phyloP scores from a whole-genome alignment of 768 basidiomycete species.

The Hygrophorus russula region DNA sequence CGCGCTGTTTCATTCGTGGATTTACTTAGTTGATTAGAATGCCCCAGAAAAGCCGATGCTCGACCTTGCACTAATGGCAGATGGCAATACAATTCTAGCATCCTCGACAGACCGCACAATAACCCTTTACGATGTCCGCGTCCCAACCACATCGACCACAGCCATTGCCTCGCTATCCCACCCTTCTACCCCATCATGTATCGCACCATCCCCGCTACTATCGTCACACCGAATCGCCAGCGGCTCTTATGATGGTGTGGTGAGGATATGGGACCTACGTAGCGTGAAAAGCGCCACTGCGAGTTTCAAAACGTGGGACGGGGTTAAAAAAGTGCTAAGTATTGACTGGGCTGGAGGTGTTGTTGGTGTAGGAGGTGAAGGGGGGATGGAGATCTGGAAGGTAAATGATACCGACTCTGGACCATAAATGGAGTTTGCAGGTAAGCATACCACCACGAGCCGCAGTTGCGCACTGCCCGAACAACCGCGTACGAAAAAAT shows the following conservation, averaged over 20 bases:
- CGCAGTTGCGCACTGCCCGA: no score
- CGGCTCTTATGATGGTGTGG: slow-evolving; percentile 70
- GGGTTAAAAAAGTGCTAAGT: slow-evolving; percentile 42
- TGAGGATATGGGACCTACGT: slow-evolving; percentile 69
- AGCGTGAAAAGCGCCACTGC: slow-evolving; percentile 56
- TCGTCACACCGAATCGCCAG: slow-evolving; percentile 46
- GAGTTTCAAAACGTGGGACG: slow-evolving; percentile 51
- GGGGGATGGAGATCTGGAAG: slow-evolving; percentile 56
- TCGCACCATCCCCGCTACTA: slow-evolving; percentile 21
- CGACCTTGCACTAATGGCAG: slow-evolving; percentile 37
- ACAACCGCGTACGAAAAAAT: no score
- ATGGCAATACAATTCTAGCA: slow-evolving; percentile 38
- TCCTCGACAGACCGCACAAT: slow-evolving; percentile 69
- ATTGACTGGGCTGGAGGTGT: slow-evolving; percentile 49
- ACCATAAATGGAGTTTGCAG: neutral
- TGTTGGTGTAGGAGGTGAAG: slow-evolving; percentile 52
- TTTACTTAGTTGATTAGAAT: slow-evolving; percentile 26
- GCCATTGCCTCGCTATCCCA: slow-evolving; percentile 37
- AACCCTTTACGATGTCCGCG: slow-evolving; percentile 58
- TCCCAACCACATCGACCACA: slow-evolving; percentile 22
- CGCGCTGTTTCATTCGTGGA: neutral
- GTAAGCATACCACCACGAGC: no score
- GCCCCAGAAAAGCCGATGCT: slow-evolving; percentile 69
- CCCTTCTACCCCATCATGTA: slow-evolving; percentile 55
- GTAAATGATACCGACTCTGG: slow-evolving; percentile 23